These are phyloP conservation scores for Abrus precatorius DNA, from an alignment of 306 rosid species.

Conservation along the genomic window DNA sequence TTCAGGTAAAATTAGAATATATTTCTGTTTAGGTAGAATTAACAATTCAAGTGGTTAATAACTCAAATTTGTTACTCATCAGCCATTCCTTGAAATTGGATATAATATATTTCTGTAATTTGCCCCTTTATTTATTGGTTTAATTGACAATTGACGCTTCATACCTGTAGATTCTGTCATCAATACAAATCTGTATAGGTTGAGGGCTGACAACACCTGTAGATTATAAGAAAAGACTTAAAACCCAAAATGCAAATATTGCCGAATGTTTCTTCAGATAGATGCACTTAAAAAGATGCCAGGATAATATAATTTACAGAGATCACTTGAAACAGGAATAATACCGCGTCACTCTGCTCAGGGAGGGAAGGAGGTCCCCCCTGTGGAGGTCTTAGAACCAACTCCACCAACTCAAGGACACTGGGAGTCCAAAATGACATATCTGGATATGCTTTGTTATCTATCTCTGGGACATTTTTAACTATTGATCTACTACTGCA, in stretches of 20 bases:
- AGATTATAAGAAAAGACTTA: conserved; percentile 9
- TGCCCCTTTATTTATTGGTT: background rate
- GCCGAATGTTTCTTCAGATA: conserved; percentile 31
- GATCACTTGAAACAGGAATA: conserved; percentile 39
- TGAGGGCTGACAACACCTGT: conserved; percentile 91
- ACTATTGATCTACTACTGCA: conserved; percentile 50
- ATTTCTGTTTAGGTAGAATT: background rate
- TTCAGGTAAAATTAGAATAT: background rate
- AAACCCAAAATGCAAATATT: conserved; percentile 25
- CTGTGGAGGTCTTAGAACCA: conserved; percentile 73
- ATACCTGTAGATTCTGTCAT: conserved; percentile 87
- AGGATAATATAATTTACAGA: background rate
- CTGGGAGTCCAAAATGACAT: conserved; percentile 65
- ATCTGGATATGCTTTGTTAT: conserved; percentile 30
- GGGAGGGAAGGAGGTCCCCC: conserved; percentile 97
- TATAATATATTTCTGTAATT: background rate
- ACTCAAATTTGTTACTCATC: conserved; percentile 15
- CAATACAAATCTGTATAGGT: conserved; percentile 78
- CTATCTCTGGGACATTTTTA: conserved; percentile 41
- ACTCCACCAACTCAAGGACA: conserved; percentile 77
- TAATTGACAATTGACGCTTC: conserved; percentile 14
- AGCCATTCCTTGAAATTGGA: background rate
- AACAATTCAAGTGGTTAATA: conserved; percentile 12
- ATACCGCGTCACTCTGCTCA: conserved; percentile 86
- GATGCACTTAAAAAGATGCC: conserved; percentile 39